Conservation (phyloP, 345 rosid genomes). For the Linum lewisii region DNA sequence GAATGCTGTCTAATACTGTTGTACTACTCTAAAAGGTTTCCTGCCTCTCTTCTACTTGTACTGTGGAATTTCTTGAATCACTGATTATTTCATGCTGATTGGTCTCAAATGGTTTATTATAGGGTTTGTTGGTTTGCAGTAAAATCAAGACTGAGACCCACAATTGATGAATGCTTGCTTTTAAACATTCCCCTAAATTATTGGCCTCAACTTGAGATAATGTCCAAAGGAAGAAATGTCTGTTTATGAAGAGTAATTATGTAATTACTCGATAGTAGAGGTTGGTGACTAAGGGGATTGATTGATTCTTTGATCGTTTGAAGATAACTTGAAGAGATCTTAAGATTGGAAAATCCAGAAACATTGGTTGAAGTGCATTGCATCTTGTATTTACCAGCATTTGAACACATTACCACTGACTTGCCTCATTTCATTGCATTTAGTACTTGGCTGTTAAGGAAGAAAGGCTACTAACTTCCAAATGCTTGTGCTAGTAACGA, state of each 20-base stretch:
- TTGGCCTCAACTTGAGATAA: conserved; percentile 35
- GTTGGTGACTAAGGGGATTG: conserved; percentile 58
- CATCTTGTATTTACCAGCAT: conserved; percentile 62
- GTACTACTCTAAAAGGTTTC: no score
- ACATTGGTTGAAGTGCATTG: conserved; percentile 51
- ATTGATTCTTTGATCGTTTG: conserved; percentile 36
- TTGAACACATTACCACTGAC: conserved; percentile 59
- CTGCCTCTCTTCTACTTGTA: no score
- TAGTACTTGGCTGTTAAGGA: conserved; percentile 51
- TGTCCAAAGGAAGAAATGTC: conserved; percentile 49
- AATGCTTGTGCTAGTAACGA: conserved; percentile 20
- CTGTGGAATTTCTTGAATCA: no score
- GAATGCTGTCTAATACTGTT: no score
- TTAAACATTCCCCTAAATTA: conserved; percentile 48
- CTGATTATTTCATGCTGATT: conserved; percentile 35
- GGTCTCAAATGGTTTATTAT: conserved; percentile 83
- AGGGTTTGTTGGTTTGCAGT: conserved; percentile 96
- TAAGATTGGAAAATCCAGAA: conserved; percentile 47
- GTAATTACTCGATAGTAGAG: conserved; percentile 55
- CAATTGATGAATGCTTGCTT: conserved; percentile 62
- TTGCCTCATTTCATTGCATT: conserved; percentile 64
- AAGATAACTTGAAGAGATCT: conserved; percentile 42
- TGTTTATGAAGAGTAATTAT: conserved; percentile 47
- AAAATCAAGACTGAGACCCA: conserved; percentile 89
- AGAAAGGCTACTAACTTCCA: conserved; percentile 22